A percentile compares a stretch with the other conserved stretches of the same genome.
phyloP scores from a whole-genome alignment of 192 early-diverging fungal species.

The Geosiphon pyriformis region DNA sequence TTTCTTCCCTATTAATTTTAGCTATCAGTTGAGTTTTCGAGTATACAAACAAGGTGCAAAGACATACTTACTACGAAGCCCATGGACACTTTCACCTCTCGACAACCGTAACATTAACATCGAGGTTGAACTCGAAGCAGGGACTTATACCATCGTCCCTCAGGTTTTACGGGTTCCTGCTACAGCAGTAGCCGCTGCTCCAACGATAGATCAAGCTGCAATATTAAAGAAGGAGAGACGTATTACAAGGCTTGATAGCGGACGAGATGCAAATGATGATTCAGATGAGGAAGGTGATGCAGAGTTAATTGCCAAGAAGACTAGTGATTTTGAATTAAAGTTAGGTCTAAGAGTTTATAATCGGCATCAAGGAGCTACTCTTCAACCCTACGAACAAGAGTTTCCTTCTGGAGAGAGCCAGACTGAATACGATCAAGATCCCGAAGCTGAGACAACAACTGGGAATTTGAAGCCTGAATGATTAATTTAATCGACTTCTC shows the following conservation, averaged over 20 bases:
- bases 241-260: conserved; percentile 29
- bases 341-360: conserved; percentile 35
- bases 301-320: conserved; percentile 10
- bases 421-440: neutral
- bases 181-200: conserved; percentile 27
- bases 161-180: no score
- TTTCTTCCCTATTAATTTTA: no score
- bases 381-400: neutral
- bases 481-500: no score
- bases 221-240: conserved; percentile 27
- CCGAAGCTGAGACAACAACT: no score
- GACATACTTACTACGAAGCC: neutral
- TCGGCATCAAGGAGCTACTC: neutral
- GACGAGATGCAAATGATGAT: conserved; percentile 25
- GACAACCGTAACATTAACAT: conserved; percentile 31
- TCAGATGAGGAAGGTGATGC: neutral
- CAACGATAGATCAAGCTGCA: conserved; percentile 33
- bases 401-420: neutral
- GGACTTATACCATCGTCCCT: conserved; percentile 32
- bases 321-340: no score
- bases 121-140: conserved; percentile 28
- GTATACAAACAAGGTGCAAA: neutral
- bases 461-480: no score
- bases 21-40: conserved; percentile 20
- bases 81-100: neutral